Percentiles rank a stretch among this genome's conserved stretches.
Conservation (phyloP, 139 green algal genomes). For the Coelastrella sp. region DNA sequence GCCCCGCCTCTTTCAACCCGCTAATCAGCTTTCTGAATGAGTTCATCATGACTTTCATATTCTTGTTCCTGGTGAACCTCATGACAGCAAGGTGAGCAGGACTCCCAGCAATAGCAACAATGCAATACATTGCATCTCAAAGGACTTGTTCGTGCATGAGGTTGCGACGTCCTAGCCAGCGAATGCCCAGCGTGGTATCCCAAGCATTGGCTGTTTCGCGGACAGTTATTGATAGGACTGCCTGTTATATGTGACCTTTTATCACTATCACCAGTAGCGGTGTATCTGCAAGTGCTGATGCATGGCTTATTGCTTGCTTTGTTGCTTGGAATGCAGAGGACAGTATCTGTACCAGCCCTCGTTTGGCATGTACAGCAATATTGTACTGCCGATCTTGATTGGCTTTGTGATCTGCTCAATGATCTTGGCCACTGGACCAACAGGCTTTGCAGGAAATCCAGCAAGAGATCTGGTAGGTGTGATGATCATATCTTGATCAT, state of each 20-base stretch:
- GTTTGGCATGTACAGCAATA: slow-evolving; percentile 49
- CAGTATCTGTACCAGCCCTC: slow-evolving; percentile 51
- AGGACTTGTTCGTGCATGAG: no score
- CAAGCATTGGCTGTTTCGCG: no score
- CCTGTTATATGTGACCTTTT: no score
- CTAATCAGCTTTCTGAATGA: slow-evolving; percentile 46
- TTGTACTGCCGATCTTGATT: slow-evolving; percentile 39
- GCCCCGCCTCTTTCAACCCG: slow-evolving; percentile 35
- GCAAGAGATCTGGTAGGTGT: slow-evolving; percentile 35
- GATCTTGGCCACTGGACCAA: slow-evolving; percentile 44
- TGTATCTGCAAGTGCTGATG: no score
- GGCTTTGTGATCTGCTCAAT: slow-evolving; percentile 42
- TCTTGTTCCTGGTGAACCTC: slow-evolving; percentile 47
- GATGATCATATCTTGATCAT: no score
- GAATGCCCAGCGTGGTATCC: no score
- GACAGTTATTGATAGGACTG: no score
- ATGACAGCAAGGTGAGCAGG: slow-evolving; percentile 28
- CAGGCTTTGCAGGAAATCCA: slow-evolving; percentile 49
- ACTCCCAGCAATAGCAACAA: neutral
- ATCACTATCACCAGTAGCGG: no score
- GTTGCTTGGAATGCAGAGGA: slow-evolving; percentile 32
- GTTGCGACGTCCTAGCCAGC: no score
- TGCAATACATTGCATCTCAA: no score
- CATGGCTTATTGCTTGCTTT: no score
- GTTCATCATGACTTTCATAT: slow-evolving; percentile 51